Base-by-base conservation (phyloP, 1,139 yeast species). In the Debaryomyces fabryi region DNA sequence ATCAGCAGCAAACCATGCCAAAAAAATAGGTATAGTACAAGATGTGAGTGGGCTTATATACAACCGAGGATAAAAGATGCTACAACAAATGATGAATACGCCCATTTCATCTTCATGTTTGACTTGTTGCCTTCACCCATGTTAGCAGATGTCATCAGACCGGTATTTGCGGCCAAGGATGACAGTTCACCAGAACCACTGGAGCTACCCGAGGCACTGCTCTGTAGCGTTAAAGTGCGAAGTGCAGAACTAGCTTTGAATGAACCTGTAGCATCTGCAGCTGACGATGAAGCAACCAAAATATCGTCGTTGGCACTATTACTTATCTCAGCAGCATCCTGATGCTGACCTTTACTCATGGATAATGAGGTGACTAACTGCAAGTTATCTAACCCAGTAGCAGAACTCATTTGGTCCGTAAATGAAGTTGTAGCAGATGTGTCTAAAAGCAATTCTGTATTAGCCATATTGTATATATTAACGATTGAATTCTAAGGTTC, bases 211-310 rank as follows among this genome's bases (percentile, higher is more conserved):
- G 35, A 20, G 12, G 12, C 38, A 13, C 44, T 27, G 29, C 39
- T 39, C 18, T 41, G 29, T 33, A 49, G 43, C 5, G 50, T 49
- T 29, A 49, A 44, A 3, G 46, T 44, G 16, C 39, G 48, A 34
- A 49, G 27, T 27, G 44, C 48, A 3, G 50, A 47, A 18, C 46
- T 47, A n/a, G 40, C 50, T 13, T 29, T 39, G 16, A 47, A 46
- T 13, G 49, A 46, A 12, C 43, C 49, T 13, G 50, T 34, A 12
- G 39, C 50, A 16, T 33, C 47, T n/a, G 9, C 37, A 5, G 46
- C 23, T 6, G 43, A 40, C 18, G 43, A 40, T 9, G 43, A 40
- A 16, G 43, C 43, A 9, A 40, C 21, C n/a, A 40, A 35, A 8
- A 48, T 41, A 27, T 41, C 50, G 16, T 44, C 43, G 16, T 34